Evolutionary conservation across 768 basidiomycete species (phyloP), one percentile per base, ranked within the genome.

Genomic region (Grammothele lineata): DNA sequence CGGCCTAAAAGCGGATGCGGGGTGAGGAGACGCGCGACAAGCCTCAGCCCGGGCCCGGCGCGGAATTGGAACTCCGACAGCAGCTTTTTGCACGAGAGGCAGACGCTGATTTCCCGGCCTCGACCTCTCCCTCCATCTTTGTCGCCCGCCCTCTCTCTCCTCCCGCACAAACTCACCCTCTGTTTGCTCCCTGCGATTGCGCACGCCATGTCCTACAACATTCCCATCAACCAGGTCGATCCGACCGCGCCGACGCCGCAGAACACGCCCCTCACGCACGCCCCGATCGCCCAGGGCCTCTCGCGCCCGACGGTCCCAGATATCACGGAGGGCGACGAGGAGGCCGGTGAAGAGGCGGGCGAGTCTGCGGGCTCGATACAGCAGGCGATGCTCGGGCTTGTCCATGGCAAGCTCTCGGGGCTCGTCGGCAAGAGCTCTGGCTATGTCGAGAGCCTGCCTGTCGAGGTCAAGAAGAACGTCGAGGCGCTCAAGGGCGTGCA

Each of bases 401-500:
- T 98, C 12, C 92, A 97, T 54, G 85, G 85, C 56, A 86, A 83
- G 67, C 86, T 99, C 51, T 81, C 83, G 27, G 75, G 75, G 57
- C 83, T 99, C 30, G 71, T 97, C 54, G 95, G 95, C 40, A 85
- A 83, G 66, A 91, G 90, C 62, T 94, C 91, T 12, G 93, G 93
- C 12, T 99, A 99, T 71, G 81, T 99, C 71, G 92, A 97, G 71
- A 76, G 74, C 58, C 78, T 98, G 41, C 87, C 93, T 10, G 68
- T 75, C 37, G 81, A 85, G 36, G 81, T 94, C 60, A 88, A 88
- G 70, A 73, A 81, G 66, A 87, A 83, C 59, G 70, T 99, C 58
- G 89, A 94, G 69, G 95, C 83, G 14, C 75, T 99, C 62, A 95
- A 96, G 66, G 95, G 94, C 43, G 77, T 99, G 36, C 95, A 97